Conservation (phyloP, 2,329 filamentous ascomycete genomes). For the Fonsecaea monophora region DNA sequence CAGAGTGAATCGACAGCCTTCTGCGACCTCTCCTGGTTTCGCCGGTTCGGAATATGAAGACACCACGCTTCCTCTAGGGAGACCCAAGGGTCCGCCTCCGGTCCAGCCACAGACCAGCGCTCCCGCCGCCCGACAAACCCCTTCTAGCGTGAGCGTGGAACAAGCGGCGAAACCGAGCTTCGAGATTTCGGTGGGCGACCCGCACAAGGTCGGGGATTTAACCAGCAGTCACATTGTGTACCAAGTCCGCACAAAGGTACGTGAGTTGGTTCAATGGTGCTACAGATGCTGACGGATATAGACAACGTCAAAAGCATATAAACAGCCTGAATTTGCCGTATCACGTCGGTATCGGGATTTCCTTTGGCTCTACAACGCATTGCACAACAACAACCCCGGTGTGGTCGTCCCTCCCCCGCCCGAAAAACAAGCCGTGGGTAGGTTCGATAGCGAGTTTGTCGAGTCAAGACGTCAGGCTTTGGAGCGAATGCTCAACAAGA, state of each 20-base stretch:
- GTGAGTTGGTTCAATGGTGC: constrained; percentile 30
- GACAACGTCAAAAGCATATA: constrained; percentile 96
- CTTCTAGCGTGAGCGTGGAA: constrained; percentile 87
- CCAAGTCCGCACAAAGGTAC: constrained; percentile 88
- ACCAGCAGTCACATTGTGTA: constrained; percentile 98
- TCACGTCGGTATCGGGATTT: constrained; percentile 95
- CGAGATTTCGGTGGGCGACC: constrained; percentile 89
- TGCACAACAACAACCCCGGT: constrained; percentile 93
- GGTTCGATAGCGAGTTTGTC: constrained; percentile 96
- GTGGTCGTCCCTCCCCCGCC: constrained; percentile 94
- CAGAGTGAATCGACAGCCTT: constrained; percentile 41
- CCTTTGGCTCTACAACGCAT: constrained; percentile 93
- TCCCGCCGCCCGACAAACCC: constrained; percentile 58
- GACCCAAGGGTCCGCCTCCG: constrained; percentile 68
- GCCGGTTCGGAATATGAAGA: constrained; percentile 77
- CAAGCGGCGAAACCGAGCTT: constrained; percentile 93
- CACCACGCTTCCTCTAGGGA: constrained; percentile 64
- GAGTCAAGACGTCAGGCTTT: constrained; percentile 88
- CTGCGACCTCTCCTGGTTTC: constrained; percentile 58
- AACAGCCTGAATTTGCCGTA: constrained; percentile 88
- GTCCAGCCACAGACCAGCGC: constrained; percentile 59
- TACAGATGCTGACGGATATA: constrained; percentile 49
- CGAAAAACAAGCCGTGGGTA: constrained; percentile 95
- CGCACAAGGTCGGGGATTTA: constrained; percentile 95
- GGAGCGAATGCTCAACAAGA: constrained; percentile 98